A percentile compares a stretch with the other conserved stretches of the same genome.
These are phyloP conservation scores for Podaxis sp. DNA, from an alignment of 768 basidiomycete species.

Conservation along the genomic window DNA sequence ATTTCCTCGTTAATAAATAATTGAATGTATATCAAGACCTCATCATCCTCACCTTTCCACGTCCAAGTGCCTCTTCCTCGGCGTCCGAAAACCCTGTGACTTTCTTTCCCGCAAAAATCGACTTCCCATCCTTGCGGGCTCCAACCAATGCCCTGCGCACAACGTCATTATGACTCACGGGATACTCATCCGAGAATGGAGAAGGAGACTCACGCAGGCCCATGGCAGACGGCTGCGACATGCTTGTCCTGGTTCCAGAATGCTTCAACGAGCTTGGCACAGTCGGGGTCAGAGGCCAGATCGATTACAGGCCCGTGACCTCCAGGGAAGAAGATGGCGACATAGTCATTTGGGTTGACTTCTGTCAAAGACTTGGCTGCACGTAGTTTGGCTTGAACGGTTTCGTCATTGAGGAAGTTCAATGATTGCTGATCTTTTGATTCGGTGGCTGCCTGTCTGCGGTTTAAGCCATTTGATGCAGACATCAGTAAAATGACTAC, in stretches of 20 bases:
- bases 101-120: conserved; percentile 60
- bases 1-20: not conserved
- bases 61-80: conserved; percentile 56
- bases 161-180: conserved; percentile 4
- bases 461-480: conserved; percentile 8
- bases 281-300: conserved; percentile 55
- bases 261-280: conserved; percentile 56
- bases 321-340: conserved; percentile 76
- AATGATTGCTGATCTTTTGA: conserved; percentile 50
- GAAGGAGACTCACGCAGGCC: conserved; percentile 56
- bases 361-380: conserved; percentile 61
- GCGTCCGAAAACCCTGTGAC: conserved; percentile 71
- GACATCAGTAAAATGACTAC: not conserved
- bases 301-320: conserved; percentile 81
- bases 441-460: conserved; percentile 38
- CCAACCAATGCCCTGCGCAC: conserved; percentile 53
- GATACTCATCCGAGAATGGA: not conserved
- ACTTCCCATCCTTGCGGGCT: conserved; percentile 53
- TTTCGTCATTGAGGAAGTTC: conserved; percentile 59
- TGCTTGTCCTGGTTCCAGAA: conserved; percentile 70
- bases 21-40: not conserved
- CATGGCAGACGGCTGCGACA: conserved; percentile 77
- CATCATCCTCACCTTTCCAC: conserved; percentile 39
- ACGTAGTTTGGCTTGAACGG: conserved; percentile 50
- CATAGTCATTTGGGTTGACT: conserved; percentile 60